A percentile compares a stretch with the other conserved stretches of the same genome.
Evolutionary conservation across 2,329 filamentous ascomycete genomes (phyloP).

Genomic region (Botrytis pseudocinerea): DNA sequence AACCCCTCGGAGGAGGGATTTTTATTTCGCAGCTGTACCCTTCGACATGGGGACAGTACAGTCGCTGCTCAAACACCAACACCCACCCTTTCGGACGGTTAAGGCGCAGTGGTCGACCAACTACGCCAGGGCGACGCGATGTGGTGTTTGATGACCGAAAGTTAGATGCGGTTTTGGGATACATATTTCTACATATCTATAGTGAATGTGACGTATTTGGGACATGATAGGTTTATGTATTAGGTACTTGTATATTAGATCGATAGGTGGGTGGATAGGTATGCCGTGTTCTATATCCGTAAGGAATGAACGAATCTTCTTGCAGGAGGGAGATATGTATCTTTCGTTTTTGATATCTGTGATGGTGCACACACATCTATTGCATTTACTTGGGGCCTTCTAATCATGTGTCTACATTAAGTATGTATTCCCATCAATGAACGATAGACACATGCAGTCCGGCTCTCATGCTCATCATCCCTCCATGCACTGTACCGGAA

Average conservation of each 20-base stretch:
- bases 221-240: background rate
- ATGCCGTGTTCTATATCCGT: background rate
- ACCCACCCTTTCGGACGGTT: background rate
- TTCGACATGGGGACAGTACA: background rate
- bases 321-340: background rate
- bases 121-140: background rate
- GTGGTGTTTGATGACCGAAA: background rate
- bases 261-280: background rate
- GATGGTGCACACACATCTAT: background rate
- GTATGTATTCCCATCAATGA: background rate
- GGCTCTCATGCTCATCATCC: background rate
- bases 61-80: background rate
- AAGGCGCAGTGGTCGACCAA: background rate
- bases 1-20: background rate
- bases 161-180: background rate
- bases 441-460: background rate
- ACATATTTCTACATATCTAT: background rate
- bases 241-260: background rate
- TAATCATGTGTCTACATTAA: background rate
- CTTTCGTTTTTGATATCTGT: background rate
- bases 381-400: background rate
- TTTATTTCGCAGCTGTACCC: background rate
- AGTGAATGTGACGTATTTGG: background rate
- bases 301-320: background rate
- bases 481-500: background rate